phyloP scores from a whole-genome alignment of 2,329 filamentous ascomycete species.

The Colletotrichum sp. region DNA sequence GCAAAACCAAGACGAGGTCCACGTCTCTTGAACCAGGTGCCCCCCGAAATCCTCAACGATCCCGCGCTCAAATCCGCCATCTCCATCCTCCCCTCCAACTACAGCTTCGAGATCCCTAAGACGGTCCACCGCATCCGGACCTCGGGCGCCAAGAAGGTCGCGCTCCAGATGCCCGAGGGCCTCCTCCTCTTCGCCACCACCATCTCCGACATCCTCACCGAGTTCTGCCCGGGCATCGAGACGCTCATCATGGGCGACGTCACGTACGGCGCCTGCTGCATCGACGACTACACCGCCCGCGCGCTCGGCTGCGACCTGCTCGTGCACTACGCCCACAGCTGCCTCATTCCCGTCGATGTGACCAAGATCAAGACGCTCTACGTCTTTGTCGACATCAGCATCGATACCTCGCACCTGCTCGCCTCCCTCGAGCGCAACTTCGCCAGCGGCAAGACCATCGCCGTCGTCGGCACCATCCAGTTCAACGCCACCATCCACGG shows the following conservation, averaged over 20 bases:
- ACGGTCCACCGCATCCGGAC: constrained; percentile 93
- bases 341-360: constrained; percentile 92
- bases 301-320: constrained; percentile 93
- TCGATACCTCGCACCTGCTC: constrained; percentile 86
- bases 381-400: constrained; percentile 97
- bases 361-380: constrained; percentile 98
- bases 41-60: constrained; percentile 84
- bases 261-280: constrained; percentile 97
- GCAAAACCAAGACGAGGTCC: constrained; percentile 74
- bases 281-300: constrained; percentile 96
- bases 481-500: constrained; percentile 98
- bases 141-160: constrained; percentile 79
- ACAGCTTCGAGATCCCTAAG: constrained; percentile 98
- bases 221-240: constrained; percentile 90
- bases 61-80: constrained; percentile 87
- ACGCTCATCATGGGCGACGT: constrained; percentile 99
- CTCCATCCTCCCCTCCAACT: constrained; percentile 87
- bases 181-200: constrained; percentile 95
- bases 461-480: constrained; percentile 95
- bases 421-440: constrained; percentile 91
- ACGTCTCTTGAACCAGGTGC: constrained; percentile 89
- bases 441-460: constrained; percentile 80
- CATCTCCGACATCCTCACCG: constrained; percentile 92
- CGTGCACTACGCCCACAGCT: constrained; percentile 97
- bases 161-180: constrained; percentile 96